Conservation (phyloP, 768 basidiomycete species). For the Mycena rebaudengoi region DNA sequence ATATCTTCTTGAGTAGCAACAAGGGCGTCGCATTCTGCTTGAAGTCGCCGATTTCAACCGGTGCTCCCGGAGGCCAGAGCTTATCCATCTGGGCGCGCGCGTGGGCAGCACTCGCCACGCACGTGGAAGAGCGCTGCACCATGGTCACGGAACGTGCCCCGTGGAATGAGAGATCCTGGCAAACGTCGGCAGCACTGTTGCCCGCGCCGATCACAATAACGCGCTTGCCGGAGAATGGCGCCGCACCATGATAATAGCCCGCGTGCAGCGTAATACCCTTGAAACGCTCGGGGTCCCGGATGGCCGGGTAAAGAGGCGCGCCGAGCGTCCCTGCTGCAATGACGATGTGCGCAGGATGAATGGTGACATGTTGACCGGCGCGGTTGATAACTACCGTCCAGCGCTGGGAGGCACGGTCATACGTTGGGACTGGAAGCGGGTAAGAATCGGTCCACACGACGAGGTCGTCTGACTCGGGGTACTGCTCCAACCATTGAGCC, state of each 20-base stretch:
- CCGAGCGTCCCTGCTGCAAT: slow-evolving; percentile 49
- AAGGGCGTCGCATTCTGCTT: slow-evolving; percentile 10
- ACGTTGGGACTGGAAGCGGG: slow-evolving; percentile 39
- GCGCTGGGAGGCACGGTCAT: slow-evolving; percentile 33
- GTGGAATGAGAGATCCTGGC: slow-evolving; percentile 43
- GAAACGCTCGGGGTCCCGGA: slow-evolving; percentile 36
- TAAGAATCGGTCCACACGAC: slow-evolving; percentile 48
- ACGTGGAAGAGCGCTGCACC: slow-evolving; percentile 51
- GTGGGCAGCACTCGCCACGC: slow-evolving; percentile 32
- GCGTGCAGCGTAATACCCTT: slow-evolving; percentile 42
- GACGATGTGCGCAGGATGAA: slow-evolving; percentile 49
- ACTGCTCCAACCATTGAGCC: slow-evolving; percentile 53
- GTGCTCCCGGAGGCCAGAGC: slow-evolving; percentile 26
- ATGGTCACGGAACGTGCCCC: slow-evolving; percentile 48
- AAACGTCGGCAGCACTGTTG: slow-evolving; percentile 47
- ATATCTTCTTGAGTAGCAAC: background rate
- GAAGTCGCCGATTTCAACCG: slow-evolving; percentile 32
- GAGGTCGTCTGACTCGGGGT: slow-evolving; percentile 48
- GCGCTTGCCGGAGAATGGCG: slow-evolving; percentile 39
- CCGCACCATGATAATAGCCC: slow-evolving; percentile 34
- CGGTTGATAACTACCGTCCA: slow-evolving; percentile 45
- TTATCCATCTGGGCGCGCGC: background rate
- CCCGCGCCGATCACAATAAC: slow-evolving; percentile 52
- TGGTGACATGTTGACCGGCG: slow-evolving; percentile 33
- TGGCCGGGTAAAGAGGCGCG: slow-evolving; percentile 37